Evolutionary conservation across 257 asterid species (phyloP), one percentile per base, ranked within the genome.

Genomic region (Solanum arcanum): DNA sequence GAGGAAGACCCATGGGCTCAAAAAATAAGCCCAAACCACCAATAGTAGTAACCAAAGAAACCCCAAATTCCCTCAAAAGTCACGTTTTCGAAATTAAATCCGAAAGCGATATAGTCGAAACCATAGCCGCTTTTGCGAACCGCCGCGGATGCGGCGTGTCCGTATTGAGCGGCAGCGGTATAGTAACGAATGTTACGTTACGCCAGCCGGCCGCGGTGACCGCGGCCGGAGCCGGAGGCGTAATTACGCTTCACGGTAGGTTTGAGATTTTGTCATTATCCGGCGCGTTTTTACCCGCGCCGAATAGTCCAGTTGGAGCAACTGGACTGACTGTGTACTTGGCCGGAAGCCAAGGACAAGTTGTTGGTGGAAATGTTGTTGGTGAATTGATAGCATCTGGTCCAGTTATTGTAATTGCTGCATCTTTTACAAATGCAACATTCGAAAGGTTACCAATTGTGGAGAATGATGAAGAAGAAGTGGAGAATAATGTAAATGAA

Each of bases 341-440:
- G 37, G 93, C 94, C 16, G 98, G 98, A 35, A 93, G 96, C 12
- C 98, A 94, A 85, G 98, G 98, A 20, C 98, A 94, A 88, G 95
- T 95, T 1, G 93, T 94, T 5, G 98, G 98, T 11, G 98, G 98
- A 39, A 90, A 90, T 25, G 97, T 95, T 85, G 94, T 90, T 4
- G 96, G 97, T 2, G 73, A 94, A 1, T 56, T 95, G 84, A 82
- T 89, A 44, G 98, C 98, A 0, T 93, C 97, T 1, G 98, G 98
- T 16, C 98, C 98, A 31, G 98, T 95, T 52, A 92, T 95, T 95
- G 94, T 95, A 12, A 91, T 95, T 21, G 98, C 96, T 2, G 98
- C 98, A 13, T 93, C 98, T 0, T 95, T 94, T 87, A 86, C 92
- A 0, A 94, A 94, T 83, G 95, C 98, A 2, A 91, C 95, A 3